Evolutionary conservation across 2,329 filamentous ascomycete genomes (phyloP).

Genomic region (Fusarium sp.): DNA sequence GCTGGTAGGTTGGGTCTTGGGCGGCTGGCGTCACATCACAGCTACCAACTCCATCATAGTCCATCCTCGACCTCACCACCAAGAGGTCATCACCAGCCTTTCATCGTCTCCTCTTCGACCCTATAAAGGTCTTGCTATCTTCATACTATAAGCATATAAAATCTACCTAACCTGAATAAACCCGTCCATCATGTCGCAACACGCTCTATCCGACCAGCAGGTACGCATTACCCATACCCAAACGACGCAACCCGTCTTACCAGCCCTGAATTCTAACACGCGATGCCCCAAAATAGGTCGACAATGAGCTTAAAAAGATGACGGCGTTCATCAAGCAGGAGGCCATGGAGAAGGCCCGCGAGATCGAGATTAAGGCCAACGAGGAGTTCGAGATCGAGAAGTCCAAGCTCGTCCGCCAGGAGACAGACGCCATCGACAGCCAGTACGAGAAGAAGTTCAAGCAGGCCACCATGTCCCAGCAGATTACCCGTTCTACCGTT

Average conservation of each 20-base stretch:
- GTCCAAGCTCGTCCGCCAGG: slow-evolving; percentile 96
- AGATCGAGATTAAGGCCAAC: slow-evolving; percentile 98
- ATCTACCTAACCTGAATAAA: slow-evolving; percentile 23
- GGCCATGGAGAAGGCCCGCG: slow-evolving; percentile 93
- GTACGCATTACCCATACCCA: slow-evolving; percentile 60
- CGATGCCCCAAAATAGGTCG: slow-evolving; percentile 70
- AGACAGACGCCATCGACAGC: slow-evolving; percentile 90
- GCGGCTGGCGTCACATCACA: slow-evolving; percentile 45
- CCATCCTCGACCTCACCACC: slow-evolving; percentile 26
- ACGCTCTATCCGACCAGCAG: slow-evolving; percentile 98
- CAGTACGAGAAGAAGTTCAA: slow-evolving; percentile 99
- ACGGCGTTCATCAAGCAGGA: slow-evolving; percentile 99
- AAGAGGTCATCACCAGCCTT: slow-evolving; percentile 40
- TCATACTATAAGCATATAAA: slow-evolving; percentile 14
- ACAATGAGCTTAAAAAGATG: slow-evolving; percentile 99
- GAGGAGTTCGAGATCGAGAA: slow-evolving; percentile 99
- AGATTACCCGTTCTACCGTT: slow-evolving; percentile 96
- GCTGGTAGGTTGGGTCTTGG: slow-evolving; percentile 21
- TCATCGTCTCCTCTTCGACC: slow-evolving; percentile 20
- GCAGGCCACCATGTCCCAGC: slow-evolving; percentile 97
- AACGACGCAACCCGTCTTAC: slow-evolving; percentile 32
- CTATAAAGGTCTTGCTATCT: neutral
- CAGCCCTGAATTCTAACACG: slow-evolving; percentile 28
- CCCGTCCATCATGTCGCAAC: slow-evolving; percentile 82
- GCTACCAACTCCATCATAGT: slow-evolving; percentile 42